These are phyloP conservation scores for Hordeum vulgare DNA, from an alignment of 176 grass and related monocot species.

Conservation along the genomic window DNA sequence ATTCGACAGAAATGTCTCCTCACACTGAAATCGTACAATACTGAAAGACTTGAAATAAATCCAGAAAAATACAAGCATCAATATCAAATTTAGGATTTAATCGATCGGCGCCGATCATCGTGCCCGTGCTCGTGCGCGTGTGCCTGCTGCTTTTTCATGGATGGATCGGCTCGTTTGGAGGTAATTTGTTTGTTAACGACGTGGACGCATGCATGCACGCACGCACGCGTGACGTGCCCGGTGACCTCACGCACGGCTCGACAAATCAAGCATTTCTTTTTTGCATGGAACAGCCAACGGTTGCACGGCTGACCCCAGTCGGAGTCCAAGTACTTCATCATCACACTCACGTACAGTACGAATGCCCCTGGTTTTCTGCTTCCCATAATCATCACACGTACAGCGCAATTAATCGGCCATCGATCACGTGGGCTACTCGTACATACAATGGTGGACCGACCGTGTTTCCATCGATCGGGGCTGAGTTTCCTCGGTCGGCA, in stretches of 20 bases:
- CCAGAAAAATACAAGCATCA: too few species aligned
- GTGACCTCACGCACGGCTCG: neutral
- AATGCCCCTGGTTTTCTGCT: neutral
- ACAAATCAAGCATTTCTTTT: too few species aligned
- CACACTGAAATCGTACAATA: too few species aligned
- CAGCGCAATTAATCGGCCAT: neutral
- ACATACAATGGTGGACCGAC: neutral
- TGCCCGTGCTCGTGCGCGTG: neutral
- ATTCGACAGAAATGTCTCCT: too few species aligned
- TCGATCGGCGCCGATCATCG: neutral
- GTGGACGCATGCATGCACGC: neutral
- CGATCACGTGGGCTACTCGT: neutral
- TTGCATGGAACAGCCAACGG: too few species aligned
- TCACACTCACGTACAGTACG: neutral
- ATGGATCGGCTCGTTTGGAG: too few species aligned
- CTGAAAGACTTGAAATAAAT: too few species aligned
- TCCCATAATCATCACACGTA: neutral
- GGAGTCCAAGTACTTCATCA: neutral
- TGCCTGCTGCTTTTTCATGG: neutral
- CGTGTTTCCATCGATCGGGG: neutral
- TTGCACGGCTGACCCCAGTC: neutral
- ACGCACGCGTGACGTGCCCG: neutral
- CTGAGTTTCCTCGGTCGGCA: neutral
- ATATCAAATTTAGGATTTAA: too few species aligned
- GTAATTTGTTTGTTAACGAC: neutral